A percentile compares a stretch with the other conserved stretches of the same genome.
phyloP scores from a whole-genome alignment of 768 basidiomycete species.

The Hemileccinum rubropunctum region DNA sequence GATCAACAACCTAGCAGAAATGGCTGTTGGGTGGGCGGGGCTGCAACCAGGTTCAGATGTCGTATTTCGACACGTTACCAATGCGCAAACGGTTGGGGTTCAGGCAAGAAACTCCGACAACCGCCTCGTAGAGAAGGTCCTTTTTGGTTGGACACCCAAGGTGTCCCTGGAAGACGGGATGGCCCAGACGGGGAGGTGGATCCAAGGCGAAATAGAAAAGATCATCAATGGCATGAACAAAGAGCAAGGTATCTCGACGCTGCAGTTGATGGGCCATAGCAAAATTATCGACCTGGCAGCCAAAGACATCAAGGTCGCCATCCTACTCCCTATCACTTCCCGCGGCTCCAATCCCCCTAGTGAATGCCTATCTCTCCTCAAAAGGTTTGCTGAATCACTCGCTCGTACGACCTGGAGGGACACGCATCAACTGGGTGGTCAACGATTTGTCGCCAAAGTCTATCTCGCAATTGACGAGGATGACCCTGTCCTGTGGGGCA shows the following conservation, averaged over 20 bases:
- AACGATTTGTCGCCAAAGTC: constrained; percentile 37
- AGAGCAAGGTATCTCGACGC: constrained; percentile 6
- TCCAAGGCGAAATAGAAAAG: constrained; percentile 36
- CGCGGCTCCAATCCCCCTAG: constrained; percentile 34
- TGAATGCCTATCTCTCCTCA: constrained; percentile 43
- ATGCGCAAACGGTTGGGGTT: constrained; percentile 43
- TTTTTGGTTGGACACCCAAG: constrained; percentile 43
- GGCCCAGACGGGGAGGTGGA: constrained; percentile 47
- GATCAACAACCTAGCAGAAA: constrained; percentile 40
- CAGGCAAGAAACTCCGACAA: constrained; percentile 54
- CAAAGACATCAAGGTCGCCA: constrained; percentile 41
- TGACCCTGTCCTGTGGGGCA: constrained; percentile 38
- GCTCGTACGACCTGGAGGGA: constrained; percentile 46
- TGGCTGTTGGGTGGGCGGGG: constrained; percentile 37
- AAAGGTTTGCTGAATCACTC: constrained; percentile 43
- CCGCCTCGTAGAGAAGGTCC: constrained; percentile 24
- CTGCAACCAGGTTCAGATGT: constrained; percentile 26
- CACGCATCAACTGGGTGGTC: constrained; percentile 28
- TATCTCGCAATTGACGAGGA: constrained; percentile 55
- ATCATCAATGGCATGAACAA: constrained; percentile 7
- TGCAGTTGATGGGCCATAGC: constrained; percentile 34
- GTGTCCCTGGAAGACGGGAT: constrained; percentile 46
- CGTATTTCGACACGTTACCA: constrained; percentile 23
- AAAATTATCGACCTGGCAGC: constrained; percentile 37
- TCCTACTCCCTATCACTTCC: constrained; percentile 60